Evolutionary conservation across 441 rosid species (phyloP), one percentile per base, ranked within the genome.

Genomic region (Syzygium syzygioides): DNA sequence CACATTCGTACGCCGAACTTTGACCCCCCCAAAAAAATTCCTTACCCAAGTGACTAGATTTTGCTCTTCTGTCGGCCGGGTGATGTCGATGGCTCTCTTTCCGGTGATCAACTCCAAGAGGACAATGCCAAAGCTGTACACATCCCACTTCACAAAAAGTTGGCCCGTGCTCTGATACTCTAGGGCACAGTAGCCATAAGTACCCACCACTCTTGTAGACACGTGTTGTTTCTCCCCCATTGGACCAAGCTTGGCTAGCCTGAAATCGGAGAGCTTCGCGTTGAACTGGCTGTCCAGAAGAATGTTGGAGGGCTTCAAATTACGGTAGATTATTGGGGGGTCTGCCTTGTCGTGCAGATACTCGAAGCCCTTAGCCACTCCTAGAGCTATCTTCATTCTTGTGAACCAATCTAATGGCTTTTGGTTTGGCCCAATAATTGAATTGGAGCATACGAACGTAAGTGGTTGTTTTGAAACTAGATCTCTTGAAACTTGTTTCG

Each of bases 171-270:
- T 93, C 87, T 95, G 98, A 89, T 97, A 97, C 90, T 97, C 98
- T 0, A 98, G 99, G 41, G 98, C 98, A 87, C 99, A 95, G 60
- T 97, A 97, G 12, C 99, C 98, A 30, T 96, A 96, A 7, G 99
- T 97, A 87, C 99, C 99, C 99, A 97, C 95, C 30, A 97, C 98
- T 90, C 97, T 94, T 5, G 99, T 95, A 41, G 98, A 96, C 32
- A 96, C 96, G 48, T 95, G 98, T 5, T 94, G 90, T 89, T 91
- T 97, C 87, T 97, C 99, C 15, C 98, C 98, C 4, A 89, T 86
- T 26, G 99, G 99, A 19, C 98, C 98, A 28, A 97, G 96, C 91
- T 97, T 97, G 64, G 99, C 99, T 52, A 96, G 83, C 19, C 99
- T 98, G 7, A 97, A 96, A 93, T 97, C 98, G 0, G 99, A 96